These are phyloP conservation scores for Beauveria scarabaeidicola DNA, from an alignment of 2,329 filamentous ascomycete species.

Conservation along the genomic window DNA sequence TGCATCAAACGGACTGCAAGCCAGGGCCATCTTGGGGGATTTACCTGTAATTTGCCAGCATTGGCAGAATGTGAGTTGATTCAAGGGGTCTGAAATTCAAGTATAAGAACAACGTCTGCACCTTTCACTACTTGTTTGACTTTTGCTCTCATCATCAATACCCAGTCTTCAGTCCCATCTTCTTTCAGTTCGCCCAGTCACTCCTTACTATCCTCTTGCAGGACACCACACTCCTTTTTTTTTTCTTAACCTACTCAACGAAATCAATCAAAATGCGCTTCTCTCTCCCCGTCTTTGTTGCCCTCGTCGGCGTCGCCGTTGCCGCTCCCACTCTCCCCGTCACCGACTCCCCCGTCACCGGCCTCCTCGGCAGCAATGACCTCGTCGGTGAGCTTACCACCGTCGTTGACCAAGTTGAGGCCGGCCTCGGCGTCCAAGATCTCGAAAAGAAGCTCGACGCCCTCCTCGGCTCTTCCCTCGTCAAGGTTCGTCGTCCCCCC, in stretches of 20 bases:
- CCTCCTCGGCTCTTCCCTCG: conserved; percentile 13
- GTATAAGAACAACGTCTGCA: conserved; percentile 2
- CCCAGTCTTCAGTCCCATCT: background rate
- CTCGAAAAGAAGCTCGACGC: conserved; percentile 16
- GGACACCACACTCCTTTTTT: conserved; percentile 10
- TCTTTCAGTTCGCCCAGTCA: conserved; percentile 4
- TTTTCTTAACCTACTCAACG: background rate
- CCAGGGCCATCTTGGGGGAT: background rate
- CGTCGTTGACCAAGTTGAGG: conserved; percentile 14
- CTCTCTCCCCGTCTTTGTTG: conserved; percentile 14
- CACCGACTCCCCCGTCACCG: background rate
- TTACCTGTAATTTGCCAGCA: background rate
- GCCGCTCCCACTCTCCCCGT: conserved; percentile 8
- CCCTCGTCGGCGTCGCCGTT: conserved; percentile 13
- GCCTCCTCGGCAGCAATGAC: conserved; percentile 8
- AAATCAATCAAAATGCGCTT: conserved; percentile 16
- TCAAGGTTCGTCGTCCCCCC: conserved; percentile 14
- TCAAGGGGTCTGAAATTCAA: background rate
- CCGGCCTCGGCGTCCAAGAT: conserved; percentile 12
- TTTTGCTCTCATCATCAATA: background rate
- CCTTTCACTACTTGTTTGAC: background rate
- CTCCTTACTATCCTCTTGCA: conserved; percentile 10
- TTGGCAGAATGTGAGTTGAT: no score
- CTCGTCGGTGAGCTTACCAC: conserved; percentile 12
- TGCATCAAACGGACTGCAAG: background rate